Evolutionary conservation across 345 rosid genomes (phyloP), one percentile per base, ranked within the genome.

Genomic region (Ricinus communis): DNA sequence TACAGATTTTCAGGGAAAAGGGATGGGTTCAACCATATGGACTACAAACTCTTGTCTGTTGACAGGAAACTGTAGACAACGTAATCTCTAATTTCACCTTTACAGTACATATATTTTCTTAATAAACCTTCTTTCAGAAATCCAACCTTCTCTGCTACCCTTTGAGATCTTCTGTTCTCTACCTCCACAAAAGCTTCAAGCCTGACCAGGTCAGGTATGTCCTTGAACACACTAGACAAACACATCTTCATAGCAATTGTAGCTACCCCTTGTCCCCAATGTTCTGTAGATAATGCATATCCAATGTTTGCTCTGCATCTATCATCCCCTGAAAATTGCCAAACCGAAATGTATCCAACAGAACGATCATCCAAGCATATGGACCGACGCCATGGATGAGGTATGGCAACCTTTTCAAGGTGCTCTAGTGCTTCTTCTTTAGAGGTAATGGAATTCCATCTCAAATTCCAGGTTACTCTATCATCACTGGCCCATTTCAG

Each of bases 111-210:
- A 45, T 81, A 85, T 62, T 85, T 85, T 78, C 92, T 84, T 19
- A 90, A 71, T 80, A 88, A 46, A 27, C 91, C 93, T 73, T 91
- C 91, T 70, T 79, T 82, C 68, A 33, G 9, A 55, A 88, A 87
- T 62, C 96, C 93, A 62, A 66, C 87, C 68, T 92, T 91, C 77
- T 85, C 88, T 58, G 85, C 45, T 7, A 89, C 87, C 72, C 83
- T 85, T 36, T 85, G 91, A 33, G 90, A 91, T 15, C 82, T 84
- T 13, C 22, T 68, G 19, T 91, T 85, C 57, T 88, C 88, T 21
- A 73, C 75, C 52, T 82, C 89, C 14, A 85, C 89, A 30, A 84
- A 68, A 52, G 93, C 97, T 57, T 87, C 81, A 18, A 89, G 9
- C 80, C 97, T 83, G 52, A 80, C 83, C 70, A 88, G n/a, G 1